Evolutionary conservation across 768 basidiomycete species (phyloP).

Genomic region (Coprinellus micaceus): DNA sequence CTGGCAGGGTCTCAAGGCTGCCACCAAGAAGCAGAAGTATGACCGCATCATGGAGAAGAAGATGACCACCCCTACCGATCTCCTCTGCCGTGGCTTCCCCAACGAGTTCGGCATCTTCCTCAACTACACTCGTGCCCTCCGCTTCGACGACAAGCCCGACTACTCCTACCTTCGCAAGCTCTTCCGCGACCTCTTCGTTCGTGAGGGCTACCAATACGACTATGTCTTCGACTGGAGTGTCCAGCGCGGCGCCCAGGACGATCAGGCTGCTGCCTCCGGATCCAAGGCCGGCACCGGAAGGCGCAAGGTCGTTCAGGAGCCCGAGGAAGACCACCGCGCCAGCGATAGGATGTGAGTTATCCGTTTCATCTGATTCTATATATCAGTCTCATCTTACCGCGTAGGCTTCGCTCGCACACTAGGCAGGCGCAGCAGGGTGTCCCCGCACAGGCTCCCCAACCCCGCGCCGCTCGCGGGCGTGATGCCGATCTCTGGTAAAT

Average conservation of each 20-base stretch:
- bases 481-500: constrained; percentile 57
- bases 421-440: constrained; percentile 71
- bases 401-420: constrained; percentile 83
- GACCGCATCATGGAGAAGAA: constrained; percentile 99
- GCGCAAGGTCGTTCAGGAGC: constrained; percentile 77
- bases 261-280: constrained; percentile 53
- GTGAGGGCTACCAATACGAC: constrained; percentile 98
- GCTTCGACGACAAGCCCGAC: constrained; percentile 99
- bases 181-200: constrained; percentile 96
- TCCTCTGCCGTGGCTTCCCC: constrained; percentile 98
- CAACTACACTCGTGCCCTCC: constrained; percentile 97
- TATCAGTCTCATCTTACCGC: constrained; percentile 14
- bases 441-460: constrained; percentile 47
- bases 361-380: constrained; percentile 14
- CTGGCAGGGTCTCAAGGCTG: constrained; percentile 99
- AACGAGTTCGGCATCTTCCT: constrained; percentile 99
- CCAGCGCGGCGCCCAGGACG: constrained; percentile 69
- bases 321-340: constrained; percentile 74
- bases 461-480: constrained; percentile 41
- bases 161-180: constrained; percentile 99
- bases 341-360: constrained; percentile 77
- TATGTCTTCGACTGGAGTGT: constrained; percentile 99
- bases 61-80: constrained; percentile 97
- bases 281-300: constrained; percentile 63
- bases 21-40: constrained; percentile 99